Evolutionary conservation across 2,329 filamentous ascomycete genomes (phyloP).

Genomic region (Ophidiomyces ophidiicola): DNA sequence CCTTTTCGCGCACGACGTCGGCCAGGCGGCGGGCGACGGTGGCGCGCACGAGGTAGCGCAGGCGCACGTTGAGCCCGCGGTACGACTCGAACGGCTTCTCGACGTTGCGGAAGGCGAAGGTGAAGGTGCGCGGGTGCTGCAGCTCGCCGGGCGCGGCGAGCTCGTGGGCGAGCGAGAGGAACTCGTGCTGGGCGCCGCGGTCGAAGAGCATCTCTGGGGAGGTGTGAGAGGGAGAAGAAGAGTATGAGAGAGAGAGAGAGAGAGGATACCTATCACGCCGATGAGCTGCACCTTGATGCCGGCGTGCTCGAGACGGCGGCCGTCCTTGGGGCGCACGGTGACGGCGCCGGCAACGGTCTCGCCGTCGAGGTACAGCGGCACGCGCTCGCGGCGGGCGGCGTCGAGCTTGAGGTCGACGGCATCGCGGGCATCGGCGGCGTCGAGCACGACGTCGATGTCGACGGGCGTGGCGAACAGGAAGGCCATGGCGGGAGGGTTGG

Average conservation of each 20-base stretch:
- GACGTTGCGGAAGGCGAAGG: slow-evolving; percentile 99
- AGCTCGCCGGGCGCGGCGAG: slow-evolving; percentile 93
- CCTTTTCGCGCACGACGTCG: slow-evolving; percentile 96
- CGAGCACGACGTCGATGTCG: slow-evolving; percentile 96
- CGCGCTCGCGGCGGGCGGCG: slow-evolving; percentile 94
- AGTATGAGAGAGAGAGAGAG: slow-evolving; percentile 21
- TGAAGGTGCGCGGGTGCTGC: slow-evolving; percentile 95
- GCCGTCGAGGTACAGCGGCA: slow-evolving; percentile 92
- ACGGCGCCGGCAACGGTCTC: slow-evolving; percentile 96
- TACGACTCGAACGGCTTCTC: slow-evolving; percentile 99
- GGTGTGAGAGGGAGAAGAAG: background rate
- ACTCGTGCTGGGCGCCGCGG: slow-evolving; percentile 97
- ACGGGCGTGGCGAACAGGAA: slow-evolving; percentile 98
- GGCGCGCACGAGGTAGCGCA: slow-evolving; percentile 95
- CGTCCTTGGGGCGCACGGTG: slow-evolving; percentile 91
- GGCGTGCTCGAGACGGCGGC: slow-evolving; percentile 92
- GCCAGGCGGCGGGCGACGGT: slow-evolving; percentile 95
- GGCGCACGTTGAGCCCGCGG: slow-evolving; percentile 98
- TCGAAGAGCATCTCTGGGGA: slow-evolving; percentile 95
- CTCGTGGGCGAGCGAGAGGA: slow-evolving; percentile 92
- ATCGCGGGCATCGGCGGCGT: slow-evolving; percentile 83
- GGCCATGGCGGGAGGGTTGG: slow-evolving; percentile 74
- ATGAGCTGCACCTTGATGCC: slow-evolving; percentile 99
- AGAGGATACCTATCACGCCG: slow-evolving; percentile 74
- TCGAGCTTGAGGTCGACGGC: slow-evolving; percentile 98